Base-by-base conservation (phyloP, 208 protist genomes). In the Porcisia deanei region DNA sequence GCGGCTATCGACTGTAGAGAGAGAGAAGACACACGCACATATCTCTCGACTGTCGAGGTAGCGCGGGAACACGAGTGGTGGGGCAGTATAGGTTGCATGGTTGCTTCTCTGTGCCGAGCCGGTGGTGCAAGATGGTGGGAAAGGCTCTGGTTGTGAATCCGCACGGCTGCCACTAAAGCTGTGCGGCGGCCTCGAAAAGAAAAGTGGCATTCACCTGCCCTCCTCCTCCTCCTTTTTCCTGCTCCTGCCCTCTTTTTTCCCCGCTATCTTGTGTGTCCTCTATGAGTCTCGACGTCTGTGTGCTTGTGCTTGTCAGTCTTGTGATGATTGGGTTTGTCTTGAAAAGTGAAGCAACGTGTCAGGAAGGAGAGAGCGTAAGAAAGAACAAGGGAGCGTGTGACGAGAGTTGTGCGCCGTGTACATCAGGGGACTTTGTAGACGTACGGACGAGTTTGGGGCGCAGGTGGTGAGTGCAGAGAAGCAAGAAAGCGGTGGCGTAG, bases 11-110 rank as follows among this genome's bases (percentile, higher is more conserved):
- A 59, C 71, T 8, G 39, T 20, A 22, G 43, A n/a, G 39, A 75
- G 54, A 39, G 43, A 52, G 41, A 66, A 75, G 34, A 75, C 71
- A 41, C 49, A 52, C 14, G 71, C 71, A 30, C 57, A 66, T 6
- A 66, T 34, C 43, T 75, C 57, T 2, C 55, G 71, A n/a, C 10
- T 4, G 10, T 49, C 71, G 39, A 75, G 71, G 37, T 45, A 63
- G 71, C 52, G 55, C 22, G 71, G 71, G 9, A 75, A 75, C 25
- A 47, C 25, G 39, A 75, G 59, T 20, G 43, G 58, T 3, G 1
- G 5, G n/a, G 71, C 59, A n/a, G 49, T 22, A 43, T 6, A 34
- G 69, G 20, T 34, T 5, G 5, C 1, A 47, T 18, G 1, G 22
- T 18, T 41, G 22, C 22, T 67, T 34, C 22, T 16, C 63, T 67